Percentiles rank a stretch among this genome's conserved stretches.
Conservation (phyloP, 495 filamentous ascomycete species). For the Neurospora tetrasperma region DNA sequence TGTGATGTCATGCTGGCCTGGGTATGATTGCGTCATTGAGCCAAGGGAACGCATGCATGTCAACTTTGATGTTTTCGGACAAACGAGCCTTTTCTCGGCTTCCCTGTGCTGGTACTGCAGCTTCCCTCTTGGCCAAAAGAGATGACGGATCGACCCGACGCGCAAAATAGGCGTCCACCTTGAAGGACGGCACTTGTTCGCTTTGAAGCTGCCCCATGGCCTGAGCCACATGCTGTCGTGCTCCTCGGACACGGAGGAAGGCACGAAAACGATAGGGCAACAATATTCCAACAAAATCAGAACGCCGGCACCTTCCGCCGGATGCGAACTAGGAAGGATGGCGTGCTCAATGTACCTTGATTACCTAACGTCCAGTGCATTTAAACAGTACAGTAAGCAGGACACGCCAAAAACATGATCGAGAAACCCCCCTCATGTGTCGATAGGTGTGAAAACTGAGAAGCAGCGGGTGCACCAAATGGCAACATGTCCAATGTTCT, state of each 20-base stretch:
- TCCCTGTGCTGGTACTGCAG: too few species aligned
- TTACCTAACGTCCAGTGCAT: background rate
- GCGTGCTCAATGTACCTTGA: background rate
- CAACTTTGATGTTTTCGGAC: background rate
- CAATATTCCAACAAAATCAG: background rate
- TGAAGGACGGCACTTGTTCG: background rate
- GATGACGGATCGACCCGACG: background rate
- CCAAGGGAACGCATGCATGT: background rate
- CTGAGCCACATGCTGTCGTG: background rate
- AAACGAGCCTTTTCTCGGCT: background rate
- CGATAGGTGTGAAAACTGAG: too few species aligned
- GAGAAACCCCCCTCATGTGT: background rate
- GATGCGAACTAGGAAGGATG: background rate
- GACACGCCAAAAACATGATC: background rate
- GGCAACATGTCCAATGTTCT: background rate
- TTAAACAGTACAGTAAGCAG: background rate
- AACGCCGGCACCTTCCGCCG: background rate
- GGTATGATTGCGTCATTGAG: background rate
- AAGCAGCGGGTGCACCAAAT: background rate
- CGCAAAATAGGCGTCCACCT: background rate
- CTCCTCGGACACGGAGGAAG: background rate
- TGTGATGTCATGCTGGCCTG: background rate
- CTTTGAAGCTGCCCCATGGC: background rate
- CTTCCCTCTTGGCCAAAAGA: too few species aligned
- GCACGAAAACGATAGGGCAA: background rate